Evolutionary conservation across 2,329 filamentous ascomycete genomes (phyloP).

Genomic region (Ceratocystis diversiconidia): DNA sequence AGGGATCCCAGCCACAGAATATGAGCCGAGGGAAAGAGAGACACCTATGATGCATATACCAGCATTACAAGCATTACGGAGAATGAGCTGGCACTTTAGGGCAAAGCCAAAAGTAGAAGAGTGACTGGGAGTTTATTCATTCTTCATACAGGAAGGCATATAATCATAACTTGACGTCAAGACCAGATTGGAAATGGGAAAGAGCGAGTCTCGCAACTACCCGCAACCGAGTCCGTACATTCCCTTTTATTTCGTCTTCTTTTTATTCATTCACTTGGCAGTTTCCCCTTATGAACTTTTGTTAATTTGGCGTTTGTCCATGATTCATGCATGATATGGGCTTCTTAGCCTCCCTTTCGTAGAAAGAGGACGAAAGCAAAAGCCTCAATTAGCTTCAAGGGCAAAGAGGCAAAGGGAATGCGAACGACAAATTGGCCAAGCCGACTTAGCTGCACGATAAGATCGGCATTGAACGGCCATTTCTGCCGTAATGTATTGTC

Average conservation of each 20-base stretch:
- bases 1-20: not conserved
- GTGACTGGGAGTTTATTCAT: not conserved
- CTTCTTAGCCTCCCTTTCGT: no score
- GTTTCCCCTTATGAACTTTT: not conserved
- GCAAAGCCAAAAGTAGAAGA: not conserved
- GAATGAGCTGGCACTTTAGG: not conserved
- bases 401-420: not conserved
- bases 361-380: no score
- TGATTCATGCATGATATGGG: no score
- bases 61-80: not conserved
- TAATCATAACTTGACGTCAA: not conserved
- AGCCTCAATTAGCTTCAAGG: no score
- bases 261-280: not conserved
- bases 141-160: no score
- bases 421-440: not conserved
- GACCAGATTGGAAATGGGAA: not conserved
- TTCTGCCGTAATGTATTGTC: not conserved
- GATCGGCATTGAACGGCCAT: not conserved
- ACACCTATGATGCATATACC: not conserved
- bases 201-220: not conserved
- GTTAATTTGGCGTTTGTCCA: not conserved
- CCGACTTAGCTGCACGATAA: not conserved
- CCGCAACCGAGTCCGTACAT: not conserved
- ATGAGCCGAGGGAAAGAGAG: not conserved
- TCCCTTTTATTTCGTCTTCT: not conserved